Evolutionary conservation across 2,329 filamentous ascomycete genomes (phyloP).

Genomic region (Cladosporium sp.): DNA sequence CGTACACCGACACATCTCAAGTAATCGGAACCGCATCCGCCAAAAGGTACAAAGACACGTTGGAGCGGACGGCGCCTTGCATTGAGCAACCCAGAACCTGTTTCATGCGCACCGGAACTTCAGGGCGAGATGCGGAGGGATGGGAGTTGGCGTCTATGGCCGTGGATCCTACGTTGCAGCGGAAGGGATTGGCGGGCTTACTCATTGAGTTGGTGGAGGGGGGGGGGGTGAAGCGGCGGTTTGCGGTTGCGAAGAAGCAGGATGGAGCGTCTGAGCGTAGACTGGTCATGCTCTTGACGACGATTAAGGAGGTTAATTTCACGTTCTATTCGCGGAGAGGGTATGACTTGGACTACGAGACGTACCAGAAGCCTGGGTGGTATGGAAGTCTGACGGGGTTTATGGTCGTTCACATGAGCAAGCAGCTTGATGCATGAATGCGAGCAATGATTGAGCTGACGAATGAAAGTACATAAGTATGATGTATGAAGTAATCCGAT

Average conservation of each 20-base stretch:
- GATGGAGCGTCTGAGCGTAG: neutral
- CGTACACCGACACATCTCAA: slow-evolving; percentile 3
- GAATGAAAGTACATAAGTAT: too few relatives aligned
- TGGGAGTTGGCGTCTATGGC: slow-evolving; percentile 20
- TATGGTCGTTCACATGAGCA: slow-evolving; percentile 19
- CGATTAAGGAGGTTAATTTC: slow-evolving; percentile 19
- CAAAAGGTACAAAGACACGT: slow-evolving; percentile 14
- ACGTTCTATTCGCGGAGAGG: slow-evolving; percentile 15
- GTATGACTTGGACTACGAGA: slow-evolving; percentile 19
- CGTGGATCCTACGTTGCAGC: slow-evolving; percentile 13
- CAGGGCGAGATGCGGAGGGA: neutral
- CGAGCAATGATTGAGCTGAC: too few relatives aligned
- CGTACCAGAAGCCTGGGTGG: slow-evolving; percentile 13
- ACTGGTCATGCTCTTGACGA: slow-evolving; percentile 18
- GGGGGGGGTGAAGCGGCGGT: slow-evolving; percentile 16
- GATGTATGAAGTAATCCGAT: too few relatives aligned
- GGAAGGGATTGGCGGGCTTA: slow-evolving; percentile 18
- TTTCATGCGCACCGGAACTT: neutral
- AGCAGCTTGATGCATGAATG: neutral
- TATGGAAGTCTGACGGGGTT: slow-evolving; percentile 18
- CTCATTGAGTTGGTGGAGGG: slow-evolving; percentile 19
- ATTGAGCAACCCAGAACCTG: neutral
- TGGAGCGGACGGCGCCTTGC: neutral
- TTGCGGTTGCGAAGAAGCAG: neutral
- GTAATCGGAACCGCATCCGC: slow-evolving; percentile 16